phyloP scores from a whole-genome alignment of 495 filamentous ascomycete genomes.

The Tuber aestivum region DNA sequence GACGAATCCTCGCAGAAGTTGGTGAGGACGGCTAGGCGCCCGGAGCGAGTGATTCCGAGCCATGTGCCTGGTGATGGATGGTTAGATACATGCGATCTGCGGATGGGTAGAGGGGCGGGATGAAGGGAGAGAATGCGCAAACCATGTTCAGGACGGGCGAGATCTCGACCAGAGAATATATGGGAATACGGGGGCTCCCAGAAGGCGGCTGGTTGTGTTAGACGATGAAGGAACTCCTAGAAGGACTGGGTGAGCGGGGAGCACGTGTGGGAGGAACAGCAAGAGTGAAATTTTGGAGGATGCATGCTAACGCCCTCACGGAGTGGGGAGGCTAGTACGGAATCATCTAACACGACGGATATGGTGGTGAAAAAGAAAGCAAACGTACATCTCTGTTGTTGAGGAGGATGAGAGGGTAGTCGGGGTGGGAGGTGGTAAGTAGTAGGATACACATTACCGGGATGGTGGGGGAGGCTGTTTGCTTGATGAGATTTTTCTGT shows the following conservation, averaged over 20 bases:
- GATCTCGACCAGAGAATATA: slow-evolving; percentile 63
- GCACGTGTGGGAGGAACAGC: slow-evolving; percentile 3
- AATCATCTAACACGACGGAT: background rate
- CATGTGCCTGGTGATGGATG: slow-evolving; percentile 63
- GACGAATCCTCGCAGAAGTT: slow-evolving; percentile 76
- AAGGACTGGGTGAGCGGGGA: slow-evolving; percentile 14
- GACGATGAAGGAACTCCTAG: slow-evolving; percentile 80
- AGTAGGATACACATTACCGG: slow-evolving; percentile 82
- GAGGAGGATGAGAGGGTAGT: slow-evolving; percentile 81
- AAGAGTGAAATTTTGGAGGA: background rate
- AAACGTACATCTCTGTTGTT: slow-evolving; percentile 79
- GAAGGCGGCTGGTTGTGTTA: slow-evolving; percentile 76
- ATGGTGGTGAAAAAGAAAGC: background rate
- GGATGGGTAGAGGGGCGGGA: slow-evolving; percentile 22
- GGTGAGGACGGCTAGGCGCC: slow-evolving; percentile 83
- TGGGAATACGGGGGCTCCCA: slow-evolving; percentile 62
- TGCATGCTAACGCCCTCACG: slow-evolving; percentile 12
- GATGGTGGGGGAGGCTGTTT: slow-evolving; percentile 1
- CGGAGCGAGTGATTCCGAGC: slow-evolving; percentile 80
- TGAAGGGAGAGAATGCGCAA: slow-evolving; percentile 37
- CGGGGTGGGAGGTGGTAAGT: slow-evolving; percentile 80
- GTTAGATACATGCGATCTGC: slow-evolving; percentile 34
- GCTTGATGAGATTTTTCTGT: background rate
- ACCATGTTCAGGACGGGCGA: slow-evolving; percentile 53
- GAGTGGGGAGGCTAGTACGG: slow-evolving; percentile 3